phyloP scores from a whole-genome alignment of 2,329 filamentous ascomycete genomes.

The Coniochaeta sp. region DNA sequence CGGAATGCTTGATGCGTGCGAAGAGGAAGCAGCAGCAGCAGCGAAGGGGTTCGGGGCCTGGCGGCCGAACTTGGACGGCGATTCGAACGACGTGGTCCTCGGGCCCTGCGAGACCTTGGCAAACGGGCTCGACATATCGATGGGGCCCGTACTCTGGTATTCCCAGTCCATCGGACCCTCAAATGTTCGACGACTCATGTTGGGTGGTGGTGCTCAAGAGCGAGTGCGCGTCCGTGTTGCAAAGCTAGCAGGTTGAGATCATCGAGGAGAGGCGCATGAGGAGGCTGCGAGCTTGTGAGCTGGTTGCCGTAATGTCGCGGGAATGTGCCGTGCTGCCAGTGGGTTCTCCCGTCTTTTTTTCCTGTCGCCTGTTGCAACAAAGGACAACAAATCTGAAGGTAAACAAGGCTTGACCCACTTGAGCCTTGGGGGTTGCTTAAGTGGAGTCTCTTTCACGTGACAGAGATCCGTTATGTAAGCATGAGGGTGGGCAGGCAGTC shows the following conservation, averaged over 20 bases:
- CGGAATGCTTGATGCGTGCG: conserved; percentile 1
- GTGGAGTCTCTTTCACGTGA: neutral
- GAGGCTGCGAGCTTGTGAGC: neutral
- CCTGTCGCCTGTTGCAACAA: conserved; percentile 1
- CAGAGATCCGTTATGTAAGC: neutral
- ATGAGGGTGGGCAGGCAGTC: too few relatives aligned
- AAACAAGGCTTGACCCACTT: neutral
- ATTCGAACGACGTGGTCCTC: conserved; percentile 19
- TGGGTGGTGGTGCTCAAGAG: neutral
- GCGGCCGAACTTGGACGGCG: conserved; percentile 14
- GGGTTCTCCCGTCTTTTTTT: neutral
- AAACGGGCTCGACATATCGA: conserved; percentile 57
- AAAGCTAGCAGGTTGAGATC: neutral
- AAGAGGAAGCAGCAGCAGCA: neutral
- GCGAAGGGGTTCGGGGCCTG: conserved; percentile 18
- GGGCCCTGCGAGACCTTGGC: conserved; percentile 39
- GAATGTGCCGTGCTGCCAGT: neutral
- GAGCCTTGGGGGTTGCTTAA: neutral
- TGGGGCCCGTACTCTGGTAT: conserved; percentile 48
- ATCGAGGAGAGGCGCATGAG: neutral
- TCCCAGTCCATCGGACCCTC: conserved; percentile 63
- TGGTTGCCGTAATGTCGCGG: neutral
- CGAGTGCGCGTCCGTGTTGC: neutral
- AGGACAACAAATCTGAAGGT: neutral
- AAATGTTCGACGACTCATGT: conserved; percentile 47